Evolutionary conservation across 441 rosid species (phyloP).

Genomic region (Gossypium laxum): DNA sequence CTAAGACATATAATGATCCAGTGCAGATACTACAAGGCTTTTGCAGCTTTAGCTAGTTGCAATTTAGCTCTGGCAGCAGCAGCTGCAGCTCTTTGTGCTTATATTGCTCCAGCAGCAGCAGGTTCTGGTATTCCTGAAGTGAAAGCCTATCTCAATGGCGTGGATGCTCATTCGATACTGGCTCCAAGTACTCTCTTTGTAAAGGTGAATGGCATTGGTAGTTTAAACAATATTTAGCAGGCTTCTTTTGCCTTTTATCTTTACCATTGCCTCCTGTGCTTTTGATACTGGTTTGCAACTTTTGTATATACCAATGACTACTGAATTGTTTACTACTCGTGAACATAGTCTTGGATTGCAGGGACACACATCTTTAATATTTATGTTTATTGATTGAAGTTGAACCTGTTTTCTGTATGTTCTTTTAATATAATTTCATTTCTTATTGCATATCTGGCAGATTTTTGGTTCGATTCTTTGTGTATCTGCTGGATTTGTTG

Average conservation of each 20-base stretch:
- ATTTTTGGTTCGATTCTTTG: slow-evolving; percentile 24
- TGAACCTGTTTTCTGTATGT: not conserved
- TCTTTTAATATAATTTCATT: not conserved
- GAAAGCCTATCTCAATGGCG: slow-evolving; percentile 89
- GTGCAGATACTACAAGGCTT: slow-evolving; percentile 66
- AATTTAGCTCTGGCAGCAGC: slow-evolving; percentile 23
- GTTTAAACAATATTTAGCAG: not conserved
- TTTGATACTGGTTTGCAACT: not conserved
- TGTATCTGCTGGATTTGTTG: slow-evolving; percentile 82
- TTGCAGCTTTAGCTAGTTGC: slow-evolving; percentile 48
- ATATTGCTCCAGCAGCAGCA: slow-evolving; percentile 79
- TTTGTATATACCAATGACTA: not conserved
- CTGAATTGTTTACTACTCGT: not conserved
- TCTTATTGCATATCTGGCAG: slow-evolving; percentile 28
- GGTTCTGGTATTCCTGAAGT: slow-evolving; percentile 99
- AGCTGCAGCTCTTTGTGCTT: slow-evolving; percentile 76
- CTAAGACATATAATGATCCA: not conserved
- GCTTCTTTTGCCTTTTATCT: not conserved
- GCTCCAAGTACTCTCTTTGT: slow-evolving; percentile 88
- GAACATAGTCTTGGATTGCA: not conserved
- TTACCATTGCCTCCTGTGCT: not conserved
- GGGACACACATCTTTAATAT: not conserved
- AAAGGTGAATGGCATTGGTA: slow-evolving; percentile 39
- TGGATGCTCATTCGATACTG: slow-evolving; percentile 77
- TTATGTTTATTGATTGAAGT: not conserved